Conservation (phyloP, 1,284 basidiomycete genomes). For the Leucoagaricus sp. region DNA sequence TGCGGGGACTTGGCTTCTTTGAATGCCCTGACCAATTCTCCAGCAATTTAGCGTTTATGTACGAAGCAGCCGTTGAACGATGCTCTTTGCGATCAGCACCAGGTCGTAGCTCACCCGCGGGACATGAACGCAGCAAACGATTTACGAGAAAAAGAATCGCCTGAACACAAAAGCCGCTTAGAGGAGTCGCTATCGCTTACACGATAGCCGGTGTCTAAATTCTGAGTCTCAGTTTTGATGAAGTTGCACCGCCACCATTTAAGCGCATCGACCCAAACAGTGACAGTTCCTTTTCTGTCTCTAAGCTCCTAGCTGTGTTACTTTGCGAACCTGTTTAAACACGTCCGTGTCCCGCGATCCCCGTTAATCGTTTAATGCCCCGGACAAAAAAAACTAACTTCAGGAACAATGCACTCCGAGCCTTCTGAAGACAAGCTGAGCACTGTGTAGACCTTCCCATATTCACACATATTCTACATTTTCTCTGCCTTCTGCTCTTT, state of each 20-base stretch:
- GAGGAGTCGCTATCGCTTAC: no score
- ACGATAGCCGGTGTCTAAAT: slow-evolving; percentile 6
- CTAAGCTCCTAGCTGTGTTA: slow-evolving; percentile 14
- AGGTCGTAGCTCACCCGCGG: background rate
- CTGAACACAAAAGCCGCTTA: background rate
- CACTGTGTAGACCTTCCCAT: no score
- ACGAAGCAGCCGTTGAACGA: background rate
- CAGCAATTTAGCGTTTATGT: slow-evolving; percentile 6
- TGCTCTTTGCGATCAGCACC: background rate
- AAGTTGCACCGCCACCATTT: slow-evolving; percentile 11
- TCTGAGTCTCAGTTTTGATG: slow-evolving; percentile 5
- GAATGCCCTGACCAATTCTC: background rate
- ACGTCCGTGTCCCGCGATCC: slow-evolving; percentile 12
- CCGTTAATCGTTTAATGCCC: slow-evolving; percentile 1
- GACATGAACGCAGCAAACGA: background rate
- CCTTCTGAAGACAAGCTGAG: background rate
- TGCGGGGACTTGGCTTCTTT: background rate
- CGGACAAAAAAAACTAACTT: background rate
- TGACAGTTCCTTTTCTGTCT: background rate
- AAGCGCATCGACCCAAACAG: slow-evolving; percentile 3
- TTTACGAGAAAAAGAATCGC: background rate
- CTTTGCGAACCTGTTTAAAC: slow-evolving; percentile 10
- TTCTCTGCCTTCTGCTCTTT: background rate
- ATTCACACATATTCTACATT: background rate
- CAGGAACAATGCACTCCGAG: background rate